Base-by-base conservation (phyloP, 768 basidiomycete species). In the Leccinellum rugosiceps region DNA sequence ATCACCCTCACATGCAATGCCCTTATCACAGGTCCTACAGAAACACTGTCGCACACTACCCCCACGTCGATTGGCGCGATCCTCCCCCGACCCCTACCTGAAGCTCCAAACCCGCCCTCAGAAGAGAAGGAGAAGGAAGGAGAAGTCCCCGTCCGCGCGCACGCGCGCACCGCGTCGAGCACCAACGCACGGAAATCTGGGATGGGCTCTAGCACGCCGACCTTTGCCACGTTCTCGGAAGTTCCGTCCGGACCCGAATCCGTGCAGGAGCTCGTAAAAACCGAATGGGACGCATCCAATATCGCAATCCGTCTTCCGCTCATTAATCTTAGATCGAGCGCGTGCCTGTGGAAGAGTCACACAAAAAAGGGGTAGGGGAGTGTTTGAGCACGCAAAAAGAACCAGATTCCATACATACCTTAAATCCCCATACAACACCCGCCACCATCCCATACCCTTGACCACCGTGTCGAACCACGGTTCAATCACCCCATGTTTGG, bases 381-480 rank as follows among this genome's bases (percentile, higher is more conserved):
- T 53, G 4, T 5, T 15, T 28, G 25, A 52, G 53, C 4, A 13
- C 5, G 26, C 21, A 14, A 7, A 45, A 45, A 28, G 25, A 28
- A 10, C n/a, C 34, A 34, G 14, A 34, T 34, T 15, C 32, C 32
- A 53, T 1, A 10, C 53, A 23, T 65, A 88, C 89, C 80, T 81
- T 25, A 84, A 75, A 68, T 89, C 84, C 7, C 83, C 79, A 57
- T 90, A 89, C 48, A 91, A 70, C 23, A 92, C 72, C 52, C 92
- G 77, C 72, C 87, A 93, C 91, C 92, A 93, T 3, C 87, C 88
- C 50, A 87, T 84, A 13, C 86, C 83, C 74, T 92, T 93, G 5
- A 88, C 82, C 66, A 88, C 85, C n/a, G 82, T 81, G 62, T 88
- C 86, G 21, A 91, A 75, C 62, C 67, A 71, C 3, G 61, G 63